Base-by-base conservation (phyloP, 129 eudicot genomes). In the Saposhnikovia divaricata region DNA sequence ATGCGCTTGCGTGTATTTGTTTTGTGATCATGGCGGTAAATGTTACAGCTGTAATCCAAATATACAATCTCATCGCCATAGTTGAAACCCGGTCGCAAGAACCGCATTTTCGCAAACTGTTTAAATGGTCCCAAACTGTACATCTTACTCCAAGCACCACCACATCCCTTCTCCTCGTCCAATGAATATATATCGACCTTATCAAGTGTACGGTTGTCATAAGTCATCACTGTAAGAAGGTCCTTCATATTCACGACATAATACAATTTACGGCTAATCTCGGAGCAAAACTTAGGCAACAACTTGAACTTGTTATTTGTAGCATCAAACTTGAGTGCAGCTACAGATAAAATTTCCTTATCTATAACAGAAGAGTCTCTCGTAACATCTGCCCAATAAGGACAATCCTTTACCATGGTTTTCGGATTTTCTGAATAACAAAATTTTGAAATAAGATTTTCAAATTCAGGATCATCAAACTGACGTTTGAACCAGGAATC, bases 71-170 rank as follows among this genome's bases (percentile, higher is more conserved):
- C 61, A 19, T 19, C 61, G 9, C 61, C 61, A 53, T 53, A 53
- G 25, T 5, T 53, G 25, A 53, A 53, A 53, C 61, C 61, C 61
- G 19, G 61, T 53, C 5, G 25, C 61, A 53, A 6, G 9, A 5
- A 0, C 9, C 2, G 6, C 1, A 18, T 0, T 5, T 9, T 1
- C 25, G 6, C 2, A 19, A 0, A 16, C 0, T 0, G 6, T 4
- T 15, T 1, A 5, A 19, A 19, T 53, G 25, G 9, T 53, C 25
- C 61, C 9, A 53, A 5, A 19, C 9, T 0, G 9, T 5, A 53
- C 25, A 53, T 53, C 61, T 53, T 53, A 18, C 61, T 19, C 61
- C 61, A 53, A 0, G 5, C 61, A 53, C 25, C 57, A 15, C 23
- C 25, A 4, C 25, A 6, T 53, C 61, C 61, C 61, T 50, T 4